Base-by-base conservation (phyloP, 148 eudicot genomes). In the Nepenthes gracilis region DNA sequence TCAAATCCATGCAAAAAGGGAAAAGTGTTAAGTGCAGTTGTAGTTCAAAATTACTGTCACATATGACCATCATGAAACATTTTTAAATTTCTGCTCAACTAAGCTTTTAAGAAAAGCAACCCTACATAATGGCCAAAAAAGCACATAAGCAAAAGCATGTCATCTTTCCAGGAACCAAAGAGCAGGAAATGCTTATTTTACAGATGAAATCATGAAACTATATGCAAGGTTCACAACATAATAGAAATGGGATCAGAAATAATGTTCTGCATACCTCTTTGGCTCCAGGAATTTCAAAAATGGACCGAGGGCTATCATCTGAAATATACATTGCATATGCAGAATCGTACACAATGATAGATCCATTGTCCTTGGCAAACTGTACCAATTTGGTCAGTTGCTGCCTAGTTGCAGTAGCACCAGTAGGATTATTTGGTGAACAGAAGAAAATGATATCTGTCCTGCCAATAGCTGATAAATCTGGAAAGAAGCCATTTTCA, bases 361-460 rank as follows among this genome's bases (percentile, higher is more conserved):
- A 86, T 35, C 97, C 95, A 72, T 90, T 90, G 58, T 81, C 77
- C 76, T 87, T 90, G 5, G 97, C 95, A 78, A 87, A 90, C 64
- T 85, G 71, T 12, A 87, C 97, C 67, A 90, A 64, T 56, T 73
- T 72, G 38, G 85, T 87, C 57, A 87, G 75, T 60, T 90, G 95
- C 74, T 90, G 89, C 64, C 87, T 83, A 35, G 95, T 79, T 61
- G 97, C 97, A 77, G 91, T 81, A 60, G 86, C 80, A 65, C 97
- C 97, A 50, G 97, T 90, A 70, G 97, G 97, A 76, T 90, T 90
- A 70, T 90, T 90, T n/a, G 97, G 97, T 62, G 97, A 90, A 72
- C 97, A 90, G 70, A 90, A 87, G 66, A 90, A 90, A 70, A 87
- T 87, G 66, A 90, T 67, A 67, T 90, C 95, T 15, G 97, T 85